A percentile compares a stretch with the other conserved stretches of the same genome.
These are phyloP conservation scores for Chlorencoelia australis DNA, from an alignment of 2,329 filamentous ascomycete genomes.

Conservation along the genomic window DNA sequence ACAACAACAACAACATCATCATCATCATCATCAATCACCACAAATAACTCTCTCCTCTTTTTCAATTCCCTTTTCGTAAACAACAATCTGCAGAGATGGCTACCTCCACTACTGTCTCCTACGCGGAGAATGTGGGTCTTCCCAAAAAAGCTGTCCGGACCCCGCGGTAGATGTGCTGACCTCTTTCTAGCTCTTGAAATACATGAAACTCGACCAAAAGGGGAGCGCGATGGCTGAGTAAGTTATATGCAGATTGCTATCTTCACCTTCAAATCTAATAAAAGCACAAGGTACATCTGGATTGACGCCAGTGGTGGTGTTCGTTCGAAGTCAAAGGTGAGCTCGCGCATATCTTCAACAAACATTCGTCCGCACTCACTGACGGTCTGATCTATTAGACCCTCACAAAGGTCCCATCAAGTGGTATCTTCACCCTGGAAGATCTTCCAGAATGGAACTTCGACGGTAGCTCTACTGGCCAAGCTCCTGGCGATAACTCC, in stretches of 20 bases:
- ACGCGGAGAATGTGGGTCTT: constrained; percentile 32
- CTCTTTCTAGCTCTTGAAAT: constrained; percentile 70
- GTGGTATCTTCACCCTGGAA: constrained; percentile 34
- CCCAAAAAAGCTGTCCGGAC: constrained; percentile 7
- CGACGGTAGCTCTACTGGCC: constrained; percentile 81
- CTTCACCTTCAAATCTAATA: constrained; percentile 6
- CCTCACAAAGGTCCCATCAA: constrained; percentile 45
- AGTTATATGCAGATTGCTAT: constrained; percentile 46
- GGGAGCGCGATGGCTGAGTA: constrained; percentile 88
- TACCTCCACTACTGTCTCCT: constrained; percentile 25
- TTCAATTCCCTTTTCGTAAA: no score
- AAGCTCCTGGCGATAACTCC: constrained; percentile 90
- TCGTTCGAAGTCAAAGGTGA: constrained; percentile 93
- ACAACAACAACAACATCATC: no score
- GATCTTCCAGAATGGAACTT: constrained; percentile 75
- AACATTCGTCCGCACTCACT: constrained; percentile 5
- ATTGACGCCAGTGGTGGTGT: constrained; percentile 74
- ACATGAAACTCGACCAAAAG: constrained; percentile 82
- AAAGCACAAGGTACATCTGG: constrained; percentile 63
- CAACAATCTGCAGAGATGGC: constrained; percentile 25
- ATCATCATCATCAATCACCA: no score
- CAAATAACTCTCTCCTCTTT: no score
- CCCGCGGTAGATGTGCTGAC: constrained; percentile 12
- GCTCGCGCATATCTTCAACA: constrained; percentile 28
- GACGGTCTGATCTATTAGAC: constrained; percentile 35